Conservation (phyloP, 1,139 yeast species). For the Insectozyma bohioensis region DNA sequence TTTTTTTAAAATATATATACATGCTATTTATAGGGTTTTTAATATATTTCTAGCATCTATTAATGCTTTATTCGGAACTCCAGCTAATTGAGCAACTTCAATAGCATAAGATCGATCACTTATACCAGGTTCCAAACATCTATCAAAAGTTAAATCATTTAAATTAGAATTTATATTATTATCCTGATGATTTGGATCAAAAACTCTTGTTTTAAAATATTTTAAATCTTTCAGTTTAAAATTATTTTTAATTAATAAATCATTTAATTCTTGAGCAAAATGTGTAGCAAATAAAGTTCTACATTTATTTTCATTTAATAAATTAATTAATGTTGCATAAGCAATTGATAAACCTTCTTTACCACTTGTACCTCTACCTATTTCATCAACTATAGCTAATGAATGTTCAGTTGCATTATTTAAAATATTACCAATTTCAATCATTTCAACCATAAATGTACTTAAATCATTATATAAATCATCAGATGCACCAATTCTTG, state of each 20-base stretch:
- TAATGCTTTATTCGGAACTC: conserved; percentile 69
- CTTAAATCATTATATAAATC: conserved; percentile 83
- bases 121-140: conserved; percentile 67
- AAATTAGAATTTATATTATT: conserved; percentile 16
- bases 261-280: conserved; percentile 69
- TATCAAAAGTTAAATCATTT: conserved; percentile 49
- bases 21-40: conserved; percentile 10
- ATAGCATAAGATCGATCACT: conserved; percentile 79
- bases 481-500: conserved; percentile 90
- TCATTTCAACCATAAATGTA: conserved; percentile 97
- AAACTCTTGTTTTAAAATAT: conserved; percentile 55
- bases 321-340: conserved; percentile 67
- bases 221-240: conserved; percentile 34
- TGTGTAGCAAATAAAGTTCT: conserved; percentile 92
- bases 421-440: conserved; percentile 83
- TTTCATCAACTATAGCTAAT: conserved; percentile 87
- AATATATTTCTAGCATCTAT: conserved; percentile 47
- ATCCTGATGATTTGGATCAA: too few relatives aligned
- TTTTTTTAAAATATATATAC: conserved; percentile 9
- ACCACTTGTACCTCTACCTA: conserved; percentile 95
- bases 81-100: conserved; percentile 82
- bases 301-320: conserved; percentile 59
- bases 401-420: conserved; percentile 74
- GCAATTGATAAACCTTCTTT: conserved; percentile 91
- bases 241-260: conserved; percentile 23